Conservation (phyloP, 2,329 filamentous ascomycete species). For the Neofusicoccum parvum region DNA sequence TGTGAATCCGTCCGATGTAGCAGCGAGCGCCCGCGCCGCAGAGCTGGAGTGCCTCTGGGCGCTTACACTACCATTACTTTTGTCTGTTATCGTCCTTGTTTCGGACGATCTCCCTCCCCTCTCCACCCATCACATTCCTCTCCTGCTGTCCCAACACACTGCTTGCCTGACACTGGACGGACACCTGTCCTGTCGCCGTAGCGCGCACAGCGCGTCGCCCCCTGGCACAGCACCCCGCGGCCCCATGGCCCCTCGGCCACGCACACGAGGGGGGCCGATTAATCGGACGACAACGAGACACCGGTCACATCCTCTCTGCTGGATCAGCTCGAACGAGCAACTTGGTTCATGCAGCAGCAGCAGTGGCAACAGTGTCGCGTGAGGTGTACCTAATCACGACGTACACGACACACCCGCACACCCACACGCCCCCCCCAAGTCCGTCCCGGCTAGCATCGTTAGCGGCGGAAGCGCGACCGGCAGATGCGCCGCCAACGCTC, state of each 20-base stretch:
- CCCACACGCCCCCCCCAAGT: too few species aligned
- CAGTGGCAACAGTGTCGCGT: conserved; percentile 16
- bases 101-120: not conserved
- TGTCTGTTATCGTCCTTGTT: not conserved
- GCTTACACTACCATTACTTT: not conserved
- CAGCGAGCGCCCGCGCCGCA: not conserved
- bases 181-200: not conserved
- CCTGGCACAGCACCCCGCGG: not conserved
- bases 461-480: conserved; percentile 1
- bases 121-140: not conserved
- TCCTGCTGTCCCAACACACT: not conserved
- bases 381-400: not conserved
- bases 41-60: too few species aligned
- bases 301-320: too few species aligned
- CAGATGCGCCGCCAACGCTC: not conserved
- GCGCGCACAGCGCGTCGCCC: not conserved
- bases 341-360: not conserved
- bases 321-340: not conserved
- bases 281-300: too few species aligned
- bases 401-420: too few species aligned
- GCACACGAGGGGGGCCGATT: too few species aligned
- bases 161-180: not conserved
- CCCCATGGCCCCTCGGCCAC: not conserved
- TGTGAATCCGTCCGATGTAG: not conserved
- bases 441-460: not conserved